phyloP scores from a whole-genome alignment of 2,329 filamentous ascomycete genomes.

The Monilinia laxa region DNA sequence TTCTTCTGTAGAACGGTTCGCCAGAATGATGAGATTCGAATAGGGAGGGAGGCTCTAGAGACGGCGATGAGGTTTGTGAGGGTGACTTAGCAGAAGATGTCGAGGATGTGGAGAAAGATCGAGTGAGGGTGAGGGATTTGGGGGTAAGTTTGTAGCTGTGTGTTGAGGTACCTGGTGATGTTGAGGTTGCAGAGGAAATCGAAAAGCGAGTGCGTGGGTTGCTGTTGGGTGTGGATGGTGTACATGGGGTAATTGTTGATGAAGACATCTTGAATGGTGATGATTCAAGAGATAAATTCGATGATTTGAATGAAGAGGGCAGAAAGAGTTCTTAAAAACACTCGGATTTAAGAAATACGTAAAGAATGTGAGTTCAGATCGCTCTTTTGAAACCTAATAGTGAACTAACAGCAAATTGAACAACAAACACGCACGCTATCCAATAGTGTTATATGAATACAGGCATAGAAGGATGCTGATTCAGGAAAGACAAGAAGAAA shows the following conservation, averaged over 20 bases:
- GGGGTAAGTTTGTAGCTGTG: neutral
- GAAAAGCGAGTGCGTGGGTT: neutral
- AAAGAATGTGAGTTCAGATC: neutral
- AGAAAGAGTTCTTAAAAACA: neutral
- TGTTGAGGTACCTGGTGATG: neutral
- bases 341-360: neutral
- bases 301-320: neutral
- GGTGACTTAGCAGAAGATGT: neutral
- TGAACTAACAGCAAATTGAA: neutral
- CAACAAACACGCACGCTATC: neutral
- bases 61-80: conserved; percentile 7
- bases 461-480: neutral
- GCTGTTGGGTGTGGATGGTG: neutral
- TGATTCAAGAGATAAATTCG: neutral
- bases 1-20: neutral
- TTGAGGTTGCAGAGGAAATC: neutral
- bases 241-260: neutral
- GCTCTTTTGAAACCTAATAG: neutral
- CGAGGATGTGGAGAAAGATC: conserved; percentile 5
- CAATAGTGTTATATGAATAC: neutral
- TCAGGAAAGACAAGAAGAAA: neutral
- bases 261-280: neutral
- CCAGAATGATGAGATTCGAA: neutral
- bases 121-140: neutral
- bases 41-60: neutral